Base-by-base conservation (phyloP, 257 asterid genomes). In the Rehmannia glutinosa region DNA sequence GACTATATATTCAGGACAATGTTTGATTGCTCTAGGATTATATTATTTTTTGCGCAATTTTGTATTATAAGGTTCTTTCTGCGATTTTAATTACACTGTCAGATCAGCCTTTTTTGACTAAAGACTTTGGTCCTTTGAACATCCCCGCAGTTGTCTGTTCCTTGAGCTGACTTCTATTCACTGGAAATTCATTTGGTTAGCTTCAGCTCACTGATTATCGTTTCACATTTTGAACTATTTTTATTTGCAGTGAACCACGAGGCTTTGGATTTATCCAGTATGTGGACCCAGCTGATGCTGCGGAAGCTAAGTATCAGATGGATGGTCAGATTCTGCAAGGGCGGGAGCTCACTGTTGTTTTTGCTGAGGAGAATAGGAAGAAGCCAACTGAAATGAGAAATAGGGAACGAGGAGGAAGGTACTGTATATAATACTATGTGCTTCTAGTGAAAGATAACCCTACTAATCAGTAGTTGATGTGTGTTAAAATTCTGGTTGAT, bases 201-300 rank as follows among this genome's bases (percentile, higher is more conserved):
- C 4, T 51, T 6, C 36, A 25, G 19, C 30, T 17, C 12, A 6
- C 39, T 39, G 33, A 57, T 71, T 58, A 13, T 3, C 54, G 15
- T 11, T 54, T 65, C 35, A 39, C 39, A 50, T 68, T 30, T 8
- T 4, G n/a, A 59, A 27, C 43, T 8, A 12, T 46, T n/a, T 16
- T 61, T 38, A 19, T 17, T 10, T 75, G 41, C 84, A 88, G 95
- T 41, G 88, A 84, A 28, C 90, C 91, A 27, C 80, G 91, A 38
- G 96, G 96, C 28, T 88, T 88, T 77, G 96, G 94, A 25, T 88
- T 88, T 77, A 86, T 88, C 68, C 96, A 88, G 65, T 88, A 68
- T 65, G 84, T 88, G 36, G 95, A 86, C 45, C 91, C 96, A 17
- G 87, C 82, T 68, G 95, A 86, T 75, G 96, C 92, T 61, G 81